A percentile compares a stretch with the other conserved stretches of the same genome.
Evolutionary conservation across 228 moss, liverwort and hornwort species (phyloP).

Genomic region (Sphagnum magellanicum): DNA sequence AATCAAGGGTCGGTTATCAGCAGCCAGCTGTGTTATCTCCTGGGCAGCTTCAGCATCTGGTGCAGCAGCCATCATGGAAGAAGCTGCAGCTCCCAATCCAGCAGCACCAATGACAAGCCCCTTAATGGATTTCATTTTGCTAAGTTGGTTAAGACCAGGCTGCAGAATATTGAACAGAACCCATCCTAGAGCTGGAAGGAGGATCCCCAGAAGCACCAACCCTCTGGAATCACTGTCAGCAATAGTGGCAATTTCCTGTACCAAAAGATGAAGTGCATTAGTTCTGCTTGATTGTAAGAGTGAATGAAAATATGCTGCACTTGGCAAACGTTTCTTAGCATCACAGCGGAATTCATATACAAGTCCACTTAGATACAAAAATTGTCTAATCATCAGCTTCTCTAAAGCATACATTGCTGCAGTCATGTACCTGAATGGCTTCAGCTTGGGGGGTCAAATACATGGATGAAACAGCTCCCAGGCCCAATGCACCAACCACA

Average conservation of each 20-base stretch:
- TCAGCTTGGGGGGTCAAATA: constrained; percentile 53
- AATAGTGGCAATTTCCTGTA: constrained; percentile 48
- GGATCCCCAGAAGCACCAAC: constrained; percentile 31
- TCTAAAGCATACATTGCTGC: no score
- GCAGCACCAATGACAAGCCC: constrained; percentile 58
- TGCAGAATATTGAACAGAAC: constrained; percentile 73
- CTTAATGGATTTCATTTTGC: constrained; percentile 53
- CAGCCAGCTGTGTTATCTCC: constrained; percentile 56
- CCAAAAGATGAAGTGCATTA: background rate
- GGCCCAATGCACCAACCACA: constrained; percentile 64
- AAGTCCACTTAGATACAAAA: no score
- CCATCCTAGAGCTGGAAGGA: constrained; percentile 75
- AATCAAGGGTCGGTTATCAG: constrained; percentile 62
- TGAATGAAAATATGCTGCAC: no score
- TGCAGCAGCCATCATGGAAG: constrained; percentile 27
- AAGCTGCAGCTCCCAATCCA: constrained; percentile 60
- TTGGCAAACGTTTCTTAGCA: no score
- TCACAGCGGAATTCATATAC: no score
- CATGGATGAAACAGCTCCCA: constrained; percentile 48
- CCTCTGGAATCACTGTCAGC: constrained; percentile 66
- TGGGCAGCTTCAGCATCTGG: constrained; percentile 76
- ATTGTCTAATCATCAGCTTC: no score
- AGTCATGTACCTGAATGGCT: constrained; percentile 43
- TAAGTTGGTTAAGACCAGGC: constrained; percentile 69
- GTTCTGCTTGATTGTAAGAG: no score